Evolutionary conservation across 768 basidiomycete species (phyloP).

Genomic region (Lactarius deliciosus): DNA sequence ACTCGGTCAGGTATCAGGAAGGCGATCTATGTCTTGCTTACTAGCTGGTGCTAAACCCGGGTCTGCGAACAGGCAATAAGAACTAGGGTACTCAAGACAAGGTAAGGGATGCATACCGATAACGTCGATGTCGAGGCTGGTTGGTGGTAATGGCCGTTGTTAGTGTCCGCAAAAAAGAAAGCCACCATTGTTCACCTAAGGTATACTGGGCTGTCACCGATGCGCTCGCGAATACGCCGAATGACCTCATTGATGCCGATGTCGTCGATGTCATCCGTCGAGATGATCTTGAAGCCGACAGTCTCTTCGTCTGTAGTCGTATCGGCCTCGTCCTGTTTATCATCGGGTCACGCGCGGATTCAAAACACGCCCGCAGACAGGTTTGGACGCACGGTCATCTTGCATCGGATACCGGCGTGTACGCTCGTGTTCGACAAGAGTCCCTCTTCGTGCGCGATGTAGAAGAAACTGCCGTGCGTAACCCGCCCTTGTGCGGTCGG

Average conservation of each 20-base stretch:
- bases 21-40: not conserved
- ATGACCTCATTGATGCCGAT: slow-evolving; percentile 70
- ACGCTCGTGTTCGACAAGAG: slow-evolving; percentile 71
- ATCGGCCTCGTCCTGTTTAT: slow-evolving; percentile 53
- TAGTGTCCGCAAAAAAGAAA: not conserved
- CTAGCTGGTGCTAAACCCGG: slow-evolving; percentile 72
- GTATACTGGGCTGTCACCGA: slow-evolving; percentile 76
- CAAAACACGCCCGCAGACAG: not conserved
- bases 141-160: not conserved
- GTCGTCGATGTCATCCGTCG: slow-evolving; percentile 83
- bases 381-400: slow-evolving; percentile 49
- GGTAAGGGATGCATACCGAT: slow-evolving; percentile 49
- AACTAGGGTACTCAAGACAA: not conserved
- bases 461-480: slow-evolving; percentile 88
- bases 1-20: not conserved
- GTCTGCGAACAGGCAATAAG: slow-evolving; percentile 43
- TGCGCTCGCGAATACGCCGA: slow-evolving; percentile 62
- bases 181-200: slow-evolving; percentile 45
- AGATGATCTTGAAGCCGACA: slow-evolving; percentile 75
- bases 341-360: not conserved
- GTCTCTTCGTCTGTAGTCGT: slow-evolving; percentile 62
- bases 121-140: slow-evolving; percentile 78
- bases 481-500: slow-evolving; percentile 61
- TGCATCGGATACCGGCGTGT: slow-evolving; percentile 85
- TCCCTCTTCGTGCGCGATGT: slow-evolving; percentile 73